Evolutionary conservation across 2,329 filamentous ascomycete genomes (phyloP), one percentile per base, ranked within the genome.

Genomic region (Xylogone sp.): DNA sequence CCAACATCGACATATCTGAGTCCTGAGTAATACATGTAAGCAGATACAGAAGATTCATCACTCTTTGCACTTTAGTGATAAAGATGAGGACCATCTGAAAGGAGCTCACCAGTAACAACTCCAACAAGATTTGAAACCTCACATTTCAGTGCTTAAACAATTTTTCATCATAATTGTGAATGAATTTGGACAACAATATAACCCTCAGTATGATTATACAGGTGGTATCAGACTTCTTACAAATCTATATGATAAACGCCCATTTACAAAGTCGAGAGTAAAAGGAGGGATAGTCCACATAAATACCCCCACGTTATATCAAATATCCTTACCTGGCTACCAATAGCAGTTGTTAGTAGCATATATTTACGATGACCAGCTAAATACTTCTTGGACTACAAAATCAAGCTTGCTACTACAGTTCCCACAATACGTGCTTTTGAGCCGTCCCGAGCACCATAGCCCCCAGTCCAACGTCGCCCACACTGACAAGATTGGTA

Each of bases 401-500:
- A 31, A 31, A 31, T 31, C 13, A 31, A 31, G 27, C 27, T 31
- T 31, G 27, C n/a, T n/a, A n/a, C 27, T 31, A 31, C 27, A 13
- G 27, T 8, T 31, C 13, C 27, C 7, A 13, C 13, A 31, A 31
- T 13, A 31, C 13, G 7, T 31, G 27, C 27, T 13, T 79, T 53
- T 81, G 87, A 56, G 87, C 87, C 87, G 91, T 90, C 65, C 87
- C 87, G 66, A 89, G 87, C 64, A 87, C 87, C 87, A 90, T 90
- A 69, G 87, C 87, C 51, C 87, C 87, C 2, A 91, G 83, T 73
- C 87, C 87, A 2, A 61, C 51, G 45, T 61, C 27, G 13, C 27
- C 27, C 13, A 31, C 27, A 31, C 13, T 31, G 27, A 31, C 27
- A 31, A 31, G 27, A 31, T 31, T 7, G 27, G 27, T 31, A 7